Conservation (phyloP, 495 filamentous ascomycete genomes). For the Glarea lozoyensis region DNA sequence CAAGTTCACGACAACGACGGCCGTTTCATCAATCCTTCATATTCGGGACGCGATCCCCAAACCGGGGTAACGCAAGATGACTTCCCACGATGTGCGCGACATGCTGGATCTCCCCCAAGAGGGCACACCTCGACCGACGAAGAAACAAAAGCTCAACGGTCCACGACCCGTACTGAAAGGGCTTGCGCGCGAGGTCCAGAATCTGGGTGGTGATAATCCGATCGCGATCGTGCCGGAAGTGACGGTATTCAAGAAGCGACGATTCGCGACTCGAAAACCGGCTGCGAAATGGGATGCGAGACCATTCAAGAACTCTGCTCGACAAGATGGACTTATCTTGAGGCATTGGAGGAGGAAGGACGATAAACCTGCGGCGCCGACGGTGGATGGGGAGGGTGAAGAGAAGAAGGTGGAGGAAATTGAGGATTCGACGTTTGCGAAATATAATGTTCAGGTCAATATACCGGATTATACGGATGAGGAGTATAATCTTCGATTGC, state of each 20-base stretch:
- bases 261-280: constrained; percentile 50
- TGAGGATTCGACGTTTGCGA: constrained; percentile 53
- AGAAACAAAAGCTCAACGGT: constrained; percentile 67
- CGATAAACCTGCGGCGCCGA: constrained; percentile 19
- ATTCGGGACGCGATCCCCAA: background rate
- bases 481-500: constrained; percentile 70
- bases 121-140: constrained; percentile 47
- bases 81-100: constrained; percentile 78
- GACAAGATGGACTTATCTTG: constrained; percentile 44
- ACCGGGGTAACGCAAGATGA: constrained; percentile 38
- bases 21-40: background rate
- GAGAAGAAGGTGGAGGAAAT: constrained; percentile 20
- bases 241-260: constrained; percentile 36
- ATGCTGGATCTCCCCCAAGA: constrained; percentile 71
- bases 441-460: constrained; percentile 72
- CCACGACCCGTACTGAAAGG: constrained; percentile 57
- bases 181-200: constrained; percentile 50
- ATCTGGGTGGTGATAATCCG: constrained; percentile 41
- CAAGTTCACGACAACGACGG: background rate
- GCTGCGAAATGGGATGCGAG: constrained; percentile 46
- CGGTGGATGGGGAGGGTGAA: constrained; percentile 4
- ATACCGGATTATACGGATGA: constrained; percentile 75
- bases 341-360: constrained; percentile 56
- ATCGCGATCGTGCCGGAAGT: constrained; percentile 38
- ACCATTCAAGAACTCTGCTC: constrained; percentile 46